These are phyloP conservation scores for Mimosa pudica DNA, from an alignment of 306 rosid genomes.

Conservation along the genomic window DNA sequence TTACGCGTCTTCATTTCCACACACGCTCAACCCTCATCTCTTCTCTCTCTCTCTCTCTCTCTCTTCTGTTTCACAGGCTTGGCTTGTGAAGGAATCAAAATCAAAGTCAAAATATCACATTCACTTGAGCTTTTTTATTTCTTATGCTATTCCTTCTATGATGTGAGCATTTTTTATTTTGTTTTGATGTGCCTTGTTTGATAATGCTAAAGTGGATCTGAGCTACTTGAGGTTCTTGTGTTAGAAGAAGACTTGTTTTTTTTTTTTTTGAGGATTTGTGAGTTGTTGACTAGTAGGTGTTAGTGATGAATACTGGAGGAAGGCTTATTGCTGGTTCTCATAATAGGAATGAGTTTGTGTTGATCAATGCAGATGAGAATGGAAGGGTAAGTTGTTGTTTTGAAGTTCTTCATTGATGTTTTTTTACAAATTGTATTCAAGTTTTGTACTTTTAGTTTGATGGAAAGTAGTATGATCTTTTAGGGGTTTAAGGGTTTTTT, in stretches of 20 bases:
- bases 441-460: not conserved
- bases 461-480: not conserved
- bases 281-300: constrained; percentile 24
- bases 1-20: constrained; percentile 72
- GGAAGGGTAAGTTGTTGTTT: constrained; percentile 55
- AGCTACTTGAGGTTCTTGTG: constrained; percentile 23
- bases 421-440: constrained; percentile 10
- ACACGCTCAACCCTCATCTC: constrained; percentile 27
- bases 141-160: not conserved
- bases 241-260: constrained; percentile 36
- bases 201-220: constrained; percentile 49
- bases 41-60: constrained; percentile 34
- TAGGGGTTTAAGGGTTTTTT: constrained; percentile 37
- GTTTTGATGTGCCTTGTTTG: not conserved
- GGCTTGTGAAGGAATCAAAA: constrained; percentile 50
- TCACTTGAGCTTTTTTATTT: not conserved
- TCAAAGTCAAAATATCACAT: too few species aligned
- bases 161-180: constrained; percentile 34
- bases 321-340: constrained; percentile 87
- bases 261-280: constrained; percentile 37
- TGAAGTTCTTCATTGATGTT: not conserved
- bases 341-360: constrained; percentile 78
- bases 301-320: constrained; percentile 63
- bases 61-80: constrained; percentile 40
- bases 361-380: constrained; percentile 97